A percentile compares a stretch with the other conserved stretches of the same genome.
phyloP scores from a whole-genome alignment of 805 yeast genomes.

The Grigorovia transvaalensis region DNA sequence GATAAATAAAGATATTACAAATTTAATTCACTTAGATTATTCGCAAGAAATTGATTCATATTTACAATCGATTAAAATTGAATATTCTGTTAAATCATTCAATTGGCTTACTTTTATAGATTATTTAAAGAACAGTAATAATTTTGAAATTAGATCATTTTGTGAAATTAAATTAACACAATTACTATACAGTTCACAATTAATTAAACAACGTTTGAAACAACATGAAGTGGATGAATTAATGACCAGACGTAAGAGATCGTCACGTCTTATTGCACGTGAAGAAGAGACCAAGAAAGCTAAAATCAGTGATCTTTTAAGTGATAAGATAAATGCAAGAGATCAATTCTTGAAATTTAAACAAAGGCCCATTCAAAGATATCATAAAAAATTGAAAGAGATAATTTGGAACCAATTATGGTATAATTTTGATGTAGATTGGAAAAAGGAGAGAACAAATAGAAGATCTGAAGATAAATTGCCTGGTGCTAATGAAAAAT shows the following conservation, averaged over 20 bases:
- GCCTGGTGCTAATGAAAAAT: not conserved
- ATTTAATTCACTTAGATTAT: constrained; percentile 23
- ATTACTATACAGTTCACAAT: constrained; percentile 19
- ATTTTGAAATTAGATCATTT: constrained; percentile 2
- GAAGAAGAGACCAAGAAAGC: constrained; percentile 45
- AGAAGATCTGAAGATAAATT: constrained; percentile 4
- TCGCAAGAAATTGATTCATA: constrained; percentile 24
- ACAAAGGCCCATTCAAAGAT: constrained; percentile 15
- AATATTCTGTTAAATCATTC: constrained; percentile 16
- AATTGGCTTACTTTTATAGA: constrained; percentile 21
- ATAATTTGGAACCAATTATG: constrained; percentile 23
- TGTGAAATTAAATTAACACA: constrained; percentile 6
- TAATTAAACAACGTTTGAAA: constrained; percentile 38
- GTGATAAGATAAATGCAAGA: constrained; percentile 29
- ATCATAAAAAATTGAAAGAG: constrained; percentile 21
- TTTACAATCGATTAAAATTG: constrained; percentile 13
- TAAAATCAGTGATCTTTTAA: constrained; percentile 33
- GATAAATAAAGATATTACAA: constrained; percentile 4
- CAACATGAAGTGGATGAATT: constrained; percentile 55
- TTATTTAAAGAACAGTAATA: constrained; percentile 5
- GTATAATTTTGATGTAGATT: constrained; percentile 23
- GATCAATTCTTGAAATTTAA: constrained; percentile 21
- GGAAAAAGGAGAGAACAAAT: constrained; percentile 13
- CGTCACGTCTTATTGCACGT: constrained; percentile 62
- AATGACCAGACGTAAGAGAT: constrained; percentile 60